phyloP scores from a whole-genome alignment of 495 filamentous ascomycete species.

The Penicillium subrubescens region DNA sequence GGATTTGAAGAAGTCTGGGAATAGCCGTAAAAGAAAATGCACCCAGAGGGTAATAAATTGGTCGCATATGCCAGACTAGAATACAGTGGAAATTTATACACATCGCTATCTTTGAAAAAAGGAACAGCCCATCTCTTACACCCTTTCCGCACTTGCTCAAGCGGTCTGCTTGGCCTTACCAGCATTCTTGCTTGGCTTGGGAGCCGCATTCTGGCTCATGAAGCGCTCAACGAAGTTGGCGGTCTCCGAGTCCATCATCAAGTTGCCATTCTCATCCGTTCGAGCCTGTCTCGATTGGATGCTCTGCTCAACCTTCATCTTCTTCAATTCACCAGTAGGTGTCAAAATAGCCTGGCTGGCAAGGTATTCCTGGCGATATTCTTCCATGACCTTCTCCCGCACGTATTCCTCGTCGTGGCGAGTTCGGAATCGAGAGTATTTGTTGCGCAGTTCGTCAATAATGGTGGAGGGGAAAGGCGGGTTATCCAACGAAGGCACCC shows the following conservation, averaged over 20 bases:
- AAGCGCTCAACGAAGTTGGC: slow-evolving; percentile 40
- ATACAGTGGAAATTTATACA: slow-evolving; percentile 42
- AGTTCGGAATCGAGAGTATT: slow-evolving; percentile 80
- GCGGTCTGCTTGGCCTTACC: slow-evolving; percentile 17
- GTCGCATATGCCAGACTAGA: slow-evolving; percentile 42
- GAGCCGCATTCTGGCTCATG: slow-evolving; percentile 27
- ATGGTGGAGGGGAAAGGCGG: slow-evolving; percentile 79
- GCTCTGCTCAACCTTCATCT: slow-evolving; percentile 26
- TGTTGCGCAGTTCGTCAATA: slow-evolving; percentile 85
- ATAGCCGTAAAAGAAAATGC: not conserved
- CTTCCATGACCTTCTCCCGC: slow-evolving; percentile 56
- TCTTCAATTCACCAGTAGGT: slow-evolving; percentile 38
- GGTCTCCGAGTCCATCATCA: slow-evolving; percentile 36
- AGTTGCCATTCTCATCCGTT: slow-evolving; percentile 40
- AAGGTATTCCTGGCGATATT: slow-evolving; percentile 61
- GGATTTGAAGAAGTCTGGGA: not conserved
- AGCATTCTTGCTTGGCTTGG: slow-evolving; percentile 18
- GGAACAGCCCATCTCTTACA: slow-evolving; percentile 2
- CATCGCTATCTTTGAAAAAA: slow-evolving; percentile 30
- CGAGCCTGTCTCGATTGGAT: slow-evolving; percentile 27
- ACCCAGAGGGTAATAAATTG: slow-evolving; percentile 15
- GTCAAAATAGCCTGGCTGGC: slow-evolving; percentile 52
- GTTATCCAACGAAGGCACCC: slow-evolving; percentile 68
- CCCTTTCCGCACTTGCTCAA: slow-evolving; percentile 2
- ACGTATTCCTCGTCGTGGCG: slow-evolving; percentile 68